Conservation (phyloP, 176 grass and related monocot genomes). For the Aegilops umbellulata region DNA sequence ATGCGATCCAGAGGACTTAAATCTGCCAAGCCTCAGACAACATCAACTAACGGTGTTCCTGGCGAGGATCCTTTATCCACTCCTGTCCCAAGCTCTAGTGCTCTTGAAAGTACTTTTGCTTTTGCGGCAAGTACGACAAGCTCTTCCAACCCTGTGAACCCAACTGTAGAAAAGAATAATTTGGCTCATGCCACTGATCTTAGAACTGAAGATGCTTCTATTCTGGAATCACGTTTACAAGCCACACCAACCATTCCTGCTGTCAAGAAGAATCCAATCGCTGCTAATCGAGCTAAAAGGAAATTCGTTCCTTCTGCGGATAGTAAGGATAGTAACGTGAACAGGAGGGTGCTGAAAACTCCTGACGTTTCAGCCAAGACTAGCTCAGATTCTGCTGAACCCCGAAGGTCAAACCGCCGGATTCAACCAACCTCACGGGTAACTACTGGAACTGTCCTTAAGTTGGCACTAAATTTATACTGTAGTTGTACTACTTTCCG, state of each 20-base stretch:
- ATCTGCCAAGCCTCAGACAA: slow-evolving; percentile 54
- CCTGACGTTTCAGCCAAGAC: slow-evolving; percentile 49
- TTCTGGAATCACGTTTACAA: slow-evolving; percentile 30
- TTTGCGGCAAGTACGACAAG: slow-evolving; percentile 23
- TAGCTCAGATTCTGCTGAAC: slow-evolving; percentile 57
- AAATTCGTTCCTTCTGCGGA: slow-evolving; percentile 35
- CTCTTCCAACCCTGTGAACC: slow-evolving; percentile 34
- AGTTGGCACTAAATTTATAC: neutral
- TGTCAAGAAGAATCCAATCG: slow-evolving; percentile 36
- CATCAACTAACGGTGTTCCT: slow-evolving; percentile 27
- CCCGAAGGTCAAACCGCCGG: slow-evolving; percentile 79
- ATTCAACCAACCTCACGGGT: slow-evolving; percentile 98
- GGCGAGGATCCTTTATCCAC: slow-evolving; percentile 42
- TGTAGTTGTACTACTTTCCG: neutral
- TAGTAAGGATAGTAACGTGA: slow-evolving; percentile 41
- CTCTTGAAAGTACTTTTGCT: slow-evolving; percentile 32
- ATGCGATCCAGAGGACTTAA: slow-evolving; percentile 53
- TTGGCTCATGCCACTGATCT: slow-evolving; percentile 3
- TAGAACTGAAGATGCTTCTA: slow-evolving; percentile 37
- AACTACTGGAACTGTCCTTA: slow-evolving; percentile 11
- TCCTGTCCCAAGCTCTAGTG: slow-evolving; percentile 32
- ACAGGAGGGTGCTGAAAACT: slow-evolving; percentile 33
- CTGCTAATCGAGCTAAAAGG: slow-evolving; percentile 43
- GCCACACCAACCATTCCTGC: slow-evolving; percentile 34
- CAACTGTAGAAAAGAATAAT: slow-evolving; percentile 37